Base-by-base conservation (phyloP, 352 stramenopile species). In the Phytophthora hybrid region DNA sequence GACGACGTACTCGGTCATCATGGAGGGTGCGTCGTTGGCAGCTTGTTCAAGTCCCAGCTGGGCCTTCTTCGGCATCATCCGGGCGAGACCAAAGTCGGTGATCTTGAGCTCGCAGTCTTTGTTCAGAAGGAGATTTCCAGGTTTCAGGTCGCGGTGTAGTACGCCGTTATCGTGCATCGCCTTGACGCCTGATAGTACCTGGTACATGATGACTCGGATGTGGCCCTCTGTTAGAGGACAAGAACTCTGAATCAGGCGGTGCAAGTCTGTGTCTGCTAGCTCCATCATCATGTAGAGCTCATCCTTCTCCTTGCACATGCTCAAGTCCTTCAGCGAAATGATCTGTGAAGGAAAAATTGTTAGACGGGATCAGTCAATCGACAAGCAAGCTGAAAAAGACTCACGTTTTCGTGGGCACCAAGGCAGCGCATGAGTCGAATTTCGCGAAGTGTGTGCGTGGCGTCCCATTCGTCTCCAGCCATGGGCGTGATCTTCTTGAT, bases 241-340 rank as follows among this genome's bases (percentile, higher is more conserved):
- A 2, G 90, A 94, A 67, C 88, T 97, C 71, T 97, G 91, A 58
- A 98, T 97, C 29, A 98, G 82, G 1, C 90, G 83, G 54, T 97
- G 93, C 44, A 99, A 83, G 73, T 99, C 95, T 18, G 91, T 98
- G 76, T 99, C 96, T 4, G 97, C 91, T 26, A 98, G 83, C 73
- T 98, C 93, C 95, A 99, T 98, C 76, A 98, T 96, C 81, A 99
- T 98, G 78, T 98, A 99, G 32, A 99, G 81, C 79, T 98, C 95
- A 73, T 99, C 94, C 60, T 98, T 94, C 51, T 90, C 80, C 59
- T 98, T 90, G 66, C 94, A 97, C 77, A 97, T 93, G 68, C 88
- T 94, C 72, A 97, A 76, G 70, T 97, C 90, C 64, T 95, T 94
- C 46, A 97, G 76, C 18, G 86, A 93, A 66, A 98, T 95, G 75